A percentile compares a stretch with the other conserved stretches of the same genome.
Evolutionary conservation across 2,329 filamentous ascomycete species (phyloP).

Genomic region (Ascochyta rabiei): DNA sequence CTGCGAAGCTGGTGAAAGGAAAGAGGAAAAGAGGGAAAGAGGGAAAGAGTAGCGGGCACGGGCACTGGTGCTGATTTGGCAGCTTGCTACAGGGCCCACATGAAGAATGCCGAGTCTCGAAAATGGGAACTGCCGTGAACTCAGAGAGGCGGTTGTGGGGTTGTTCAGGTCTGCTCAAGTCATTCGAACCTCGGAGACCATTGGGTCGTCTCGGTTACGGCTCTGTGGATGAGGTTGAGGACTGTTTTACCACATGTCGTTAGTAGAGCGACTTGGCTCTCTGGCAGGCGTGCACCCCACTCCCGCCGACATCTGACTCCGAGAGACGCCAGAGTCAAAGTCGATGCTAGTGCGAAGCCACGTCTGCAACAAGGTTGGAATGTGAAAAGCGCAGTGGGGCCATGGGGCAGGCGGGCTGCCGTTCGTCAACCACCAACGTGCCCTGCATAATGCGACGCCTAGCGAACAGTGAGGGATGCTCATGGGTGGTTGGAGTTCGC

Average conservation of each 20-base stretch:
- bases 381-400: conserved; percentile 11
- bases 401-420: conserved; percentile 11
- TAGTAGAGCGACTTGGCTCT: conserved; percentile 13
- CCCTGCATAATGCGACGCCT: conserved; percentile 18
- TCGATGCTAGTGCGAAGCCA: conserved; percentile 7
- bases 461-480: conserved; percentile 7
- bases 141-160: conserved; percentile 2
- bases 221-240: neutral
- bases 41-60: conserved; percentile 9
- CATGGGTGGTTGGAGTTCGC: conserved; percentile 7
- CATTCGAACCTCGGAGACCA: neutral
- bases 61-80: conserved; percentile 12
- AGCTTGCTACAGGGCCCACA: conserved; percentile 12
- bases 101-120: neutral
- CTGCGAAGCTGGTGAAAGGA: neutral
- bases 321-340: conserved; percentile 6
- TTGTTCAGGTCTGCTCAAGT: neutral
- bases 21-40: no score
- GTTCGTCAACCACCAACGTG: conserved; percentile 12
- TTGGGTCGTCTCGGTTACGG: conserved; percentile 1
- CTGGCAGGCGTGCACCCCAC: conserved; percentile 2
- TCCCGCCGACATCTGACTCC: conserved; percentile 6
- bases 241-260: conserved; percentile 6
- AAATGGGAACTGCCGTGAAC: conserved; percentile 8
- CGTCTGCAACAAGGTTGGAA: conserved; percentile 12